These are phyloP conservation scores for Daldinia decipiens DNA, from an alignment of 495 filamentous ascomycete species.

Conservation along the genomic window DNA sequence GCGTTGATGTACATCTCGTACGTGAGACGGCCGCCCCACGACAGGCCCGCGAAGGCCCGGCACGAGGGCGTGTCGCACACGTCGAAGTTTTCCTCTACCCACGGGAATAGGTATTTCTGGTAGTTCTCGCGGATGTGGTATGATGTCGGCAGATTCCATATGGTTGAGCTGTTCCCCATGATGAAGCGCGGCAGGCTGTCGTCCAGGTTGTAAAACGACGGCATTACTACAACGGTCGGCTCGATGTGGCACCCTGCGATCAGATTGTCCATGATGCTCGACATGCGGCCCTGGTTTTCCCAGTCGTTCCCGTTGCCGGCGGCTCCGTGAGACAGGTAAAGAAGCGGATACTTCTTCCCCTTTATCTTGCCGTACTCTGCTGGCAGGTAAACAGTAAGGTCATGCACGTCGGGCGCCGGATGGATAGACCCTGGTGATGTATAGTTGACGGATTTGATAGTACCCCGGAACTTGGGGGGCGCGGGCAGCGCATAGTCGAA, in stretches of 20 bases:
- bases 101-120: constrained; percentile 47
- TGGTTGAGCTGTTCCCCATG: constrained; percentile 43
- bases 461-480: constrained; percentile 35
- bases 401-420: constrained; percentile 47
- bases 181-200: constrained; percentile 36
- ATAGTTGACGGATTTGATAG: constrained; percentile 48
- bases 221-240: constrained; percentile 50
- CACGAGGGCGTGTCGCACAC: constrained; percentile 44
- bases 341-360: constrained; percentile 45
- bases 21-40: constrained; percentile 47
- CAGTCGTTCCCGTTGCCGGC: constrained; percentile 45
- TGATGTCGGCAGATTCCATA: constrained; percentile 32
- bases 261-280: constrained; percentile 49
- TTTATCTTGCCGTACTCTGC: constrained; percentile 43
- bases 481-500: constrained; percentile 50
- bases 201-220: constrained; percentile 51
- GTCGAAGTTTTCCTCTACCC: constrained; percentile 38
- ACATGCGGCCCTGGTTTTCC: constrained; percentile 50
- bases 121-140: constrained; percentile 46
- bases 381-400: constrained; percentile 48
- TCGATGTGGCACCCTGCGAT: constrained; percentile 48
- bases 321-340: constrained; percentile 51
- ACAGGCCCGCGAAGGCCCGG: constrained; percentile 48
- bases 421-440: constrained; percentile 49
- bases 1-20: constrained; percentile 53